phyloP scores from a whole-genome alignment of 192 early-diverging fungal genomes.

The Coemansia sp. region DNA sequence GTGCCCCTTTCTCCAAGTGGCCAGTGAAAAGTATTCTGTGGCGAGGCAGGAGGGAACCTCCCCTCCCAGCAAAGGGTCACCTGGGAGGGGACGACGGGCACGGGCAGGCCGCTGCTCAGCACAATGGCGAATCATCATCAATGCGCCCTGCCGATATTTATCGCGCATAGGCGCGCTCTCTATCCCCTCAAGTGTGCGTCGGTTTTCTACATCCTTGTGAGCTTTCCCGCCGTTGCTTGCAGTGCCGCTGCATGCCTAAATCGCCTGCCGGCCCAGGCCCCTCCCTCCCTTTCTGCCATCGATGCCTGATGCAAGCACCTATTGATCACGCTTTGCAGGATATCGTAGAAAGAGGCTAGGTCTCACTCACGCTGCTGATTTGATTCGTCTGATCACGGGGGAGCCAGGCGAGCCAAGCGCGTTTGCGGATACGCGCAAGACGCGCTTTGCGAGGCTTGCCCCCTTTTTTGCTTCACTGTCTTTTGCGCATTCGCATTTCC shows the following conservation, averaged over 20 bases:
- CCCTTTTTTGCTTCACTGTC: background rate
- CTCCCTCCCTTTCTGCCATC: background rate
- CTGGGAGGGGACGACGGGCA: background rate
- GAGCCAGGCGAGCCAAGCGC: background rate
- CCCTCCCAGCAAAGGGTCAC: background rate
- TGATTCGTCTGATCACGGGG: background rate
- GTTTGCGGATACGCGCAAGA: background rate
- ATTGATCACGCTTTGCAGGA: background rate
- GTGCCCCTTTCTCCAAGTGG: background rate
- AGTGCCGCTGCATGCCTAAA: background rate
- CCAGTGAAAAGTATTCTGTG: background rate
- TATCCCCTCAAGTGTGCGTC: background rate
- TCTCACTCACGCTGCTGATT: background rate
- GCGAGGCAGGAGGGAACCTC: background rate
- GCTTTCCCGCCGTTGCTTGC: background rate
- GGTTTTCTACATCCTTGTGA: background rate
- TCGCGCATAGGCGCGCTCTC: background rate
- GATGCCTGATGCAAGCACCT: background rate
- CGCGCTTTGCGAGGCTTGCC: background rate
- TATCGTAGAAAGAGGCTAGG: background rate
- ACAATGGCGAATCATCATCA: background rate
- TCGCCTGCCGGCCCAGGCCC: background rate
- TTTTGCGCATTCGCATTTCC: background rate
- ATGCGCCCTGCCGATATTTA: conserved; percentile 4
- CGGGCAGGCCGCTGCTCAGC: background rate